Conservation (phyloP, 1,139 yeast genomes). For the Yamadazyma triangularis region DNA sequence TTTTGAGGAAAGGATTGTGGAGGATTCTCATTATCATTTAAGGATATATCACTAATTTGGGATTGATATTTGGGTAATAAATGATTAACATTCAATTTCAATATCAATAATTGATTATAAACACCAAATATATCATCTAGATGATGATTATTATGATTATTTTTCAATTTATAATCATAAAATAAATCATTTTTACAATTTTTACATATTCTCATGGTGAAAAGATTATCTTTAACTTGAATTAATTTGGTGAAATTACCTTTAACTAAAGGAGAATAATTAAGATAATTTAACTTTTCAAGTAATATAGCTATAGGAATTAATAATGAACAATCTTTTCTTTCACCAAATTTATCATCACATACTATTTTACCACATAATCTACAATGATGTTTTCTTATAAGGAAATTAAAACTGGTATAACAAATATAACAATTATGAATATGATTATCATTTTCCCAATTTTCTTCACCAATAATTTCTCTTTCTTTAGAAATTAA, state of each 20-base stretch:
- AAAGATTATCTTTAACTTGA: constrained; percentile 10
- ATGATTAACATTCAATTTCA: constrained; percentile 29
- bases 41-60: constrained; percentile 1
- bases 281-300: constrained; percentile 33
- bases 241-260: constrained; percentile 14
- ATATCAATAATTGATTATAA: constrained; percentile 29
- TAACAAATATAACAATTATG: constrained; percentile 63
- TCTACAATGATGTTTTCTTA: constrained; percentile 84
- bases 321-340: constrained; percentile 60
- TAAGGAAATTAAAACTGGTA: constrained; percentile 49
- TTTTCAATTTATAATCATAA: constrained; percentile 47
- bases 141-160: constrained; percentile 2
- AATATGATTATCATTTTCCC: constrained; percentile 59
- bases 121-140: constrained; percentile 19
- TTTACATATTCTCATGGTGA: constrained; percentile 51
- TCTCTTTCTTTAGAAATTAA: constrained; percentile 27
- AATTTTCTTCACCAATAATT: constrained; percentile 36
- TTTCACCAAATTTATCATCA: constrained; percentile 46
- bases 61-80: constrained; percentile 27
- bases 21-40: constrained; percentile 9
- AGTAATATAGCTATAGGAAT: constrained; percentile 55
- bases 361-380: constrained; percentile 82
- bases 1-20: no score
- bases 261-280: constrained; percentile 29
- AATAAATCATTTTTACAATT: constrained; percentile 64